Percentiles rank a stretch among this genome's conserved stretches.
These are phyloP conservation scores for Penstemon newberryi DNA, from an alignment of 257 asterid species.

Conservation along the genomic window DNA sequence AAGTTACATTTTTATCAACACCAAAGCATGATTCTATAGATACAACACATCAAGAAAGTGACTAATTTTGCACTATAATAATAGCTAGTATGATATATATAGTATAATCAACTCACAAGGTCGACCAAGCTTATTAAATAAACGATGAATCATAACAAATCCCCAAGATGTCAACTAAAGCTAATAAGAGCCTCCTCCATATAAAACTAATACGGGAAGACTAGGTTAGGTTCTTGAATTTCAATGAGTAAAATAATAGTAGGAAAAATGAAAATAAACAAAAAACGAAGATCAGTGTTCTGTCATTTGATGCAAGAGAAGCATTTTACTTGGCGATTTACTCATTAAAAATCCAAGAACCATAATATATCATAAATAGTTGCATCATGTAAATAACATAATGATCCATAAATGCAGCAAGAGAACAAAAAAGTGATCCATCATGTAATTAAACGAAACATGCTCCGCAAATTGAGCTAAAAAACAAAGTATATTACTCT, in stretches of 20 bases:
- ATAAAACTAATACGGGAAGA: neutral
- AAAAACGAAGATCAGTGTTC: no score
- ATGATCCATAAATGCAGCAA: neutral
- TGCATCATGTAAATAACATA: neutral
- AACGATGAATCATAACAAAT: neutral
- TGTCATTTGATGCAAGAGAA: no score
- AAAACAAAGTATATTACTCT: neutral
- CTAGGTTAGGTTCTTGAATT: neutral
- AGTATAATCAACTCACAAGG: constrained; percentile 7
- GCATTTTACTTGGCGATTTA: neutral
- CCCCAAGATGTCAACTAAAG: neutral
- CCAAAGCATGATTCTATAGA: neutral
- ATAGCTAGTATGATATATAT: neutral
- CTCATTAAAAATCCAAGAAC: constrained; percentile 1
- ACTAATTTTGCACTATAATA: constrained; percentile 9
- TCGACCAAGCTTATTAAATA: neutral
- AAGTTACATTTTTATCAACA: neutral
- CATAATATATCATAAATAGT: neutral
- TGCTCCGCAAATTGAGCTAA: constrained; percentile 4
- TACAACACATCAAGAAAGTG: neutral
- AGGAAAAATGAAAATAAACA: no score
- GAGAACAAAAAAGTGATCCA: neutral
- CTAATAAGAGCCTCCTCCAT: neutral
- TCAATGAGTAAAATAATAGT: no score
- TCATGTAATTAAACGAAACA: constrained; percentile 17